These are phyloP conservation scores for Penicillium roqueforti DNA, from an alignment of 495 filamentous ascomycete genomes.

Conservation along the genomic window DNA sequence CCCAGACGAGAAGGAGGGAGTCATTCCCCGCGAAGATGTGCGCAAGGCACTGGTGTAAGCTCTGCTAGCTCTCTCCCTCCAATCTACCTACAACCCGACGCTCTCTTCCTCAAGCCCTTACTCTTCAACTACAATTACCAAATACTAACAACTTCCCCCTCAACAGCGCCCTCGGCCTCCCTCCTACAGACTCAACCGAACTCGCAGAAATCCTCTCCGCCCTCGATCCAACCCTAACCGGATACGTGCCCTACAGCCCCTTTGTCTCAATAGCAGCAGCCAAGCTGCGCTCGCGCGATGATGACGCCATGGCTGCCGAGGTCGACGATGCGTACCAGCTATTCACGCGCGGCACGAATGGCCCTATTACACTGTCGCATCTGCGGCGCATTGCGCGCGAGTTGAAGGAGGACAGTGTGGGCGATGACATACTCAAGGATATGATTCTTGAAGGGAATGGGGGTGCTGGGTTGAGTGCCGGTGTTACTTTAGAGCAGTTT, in stretches of 20 bases:
- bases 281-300: constrained; percentile 58
- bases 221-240: constrained; percentile 74
- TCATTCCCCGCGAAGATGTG: constrained; percentile 73
- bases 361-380: constrained; percentile 67
- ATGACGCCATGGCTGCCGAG: constrained; percentile 58
- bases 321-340: constrained; percentile 74
- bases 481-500: constrained; percentile 76
- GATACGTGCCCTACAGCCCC: constrained; percentile 66
- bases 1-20: constrained; percentile 64
- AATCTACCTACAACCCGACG: background rate
- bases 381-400: constrained; percentile 75
- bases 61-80: background rate
- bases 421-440: constrained; percentile 75
- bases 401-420: constrained; percentile 69
- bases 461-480: constrained; percentile 62
- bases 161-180: constrained; percentile 67
- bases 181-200: constrained; percentile 58
- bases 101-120: background rate
- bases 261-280: constrained; percentile 85
- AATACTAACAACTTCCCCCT: background rate
- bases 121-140: background rate
- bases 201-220: constrained; percentile 70
- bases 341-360: constrained; percentile 57
- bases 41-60: constrained; percentile 76
- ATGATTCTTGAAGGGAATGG: constrained; percentile 95